Conservation (phyloP, 1,284 basidiomycete species). For the Naganishia albida region DNA sequence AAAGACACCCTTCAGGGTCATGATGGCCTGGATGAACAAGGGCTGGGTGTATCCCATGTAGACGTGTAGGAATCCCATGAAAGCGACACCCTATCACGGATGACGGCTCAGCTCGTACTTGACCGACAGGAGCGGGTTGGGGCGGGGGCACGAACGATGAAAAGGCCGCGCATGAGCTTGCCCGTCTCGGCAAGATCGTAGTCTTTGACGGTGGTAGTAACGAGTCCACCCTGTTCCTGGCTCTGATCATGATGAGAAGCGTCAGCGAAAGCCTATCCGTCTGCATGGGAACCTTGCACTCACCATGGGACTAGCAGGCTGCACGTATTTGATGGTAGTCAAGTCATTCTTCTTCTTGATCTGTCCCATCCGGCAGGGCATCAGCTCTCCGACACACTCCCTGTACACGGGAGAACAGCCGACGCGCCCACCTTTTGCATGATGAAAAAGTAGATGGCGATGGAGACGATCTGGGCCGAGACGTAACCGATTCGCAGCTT, state of each 20-base stretch:
- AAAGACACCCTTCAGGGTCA: constrained; percentile 82
- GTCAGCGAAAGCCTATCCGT: constrained; percentile 12
- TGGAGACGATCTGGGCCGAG: constrained; percentile 57
- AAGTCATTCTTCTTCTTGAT: constrained; percentile 93
- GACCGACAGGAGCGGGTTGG: too few species aligned
- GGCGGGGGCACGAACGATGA: constrained; percentile 59
- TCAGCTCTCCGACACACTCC: constrained; percentile 1
- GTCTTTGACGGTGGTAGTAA: constrained; percentile 89
- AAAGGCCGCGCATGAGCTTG: constrained; percentile 76
- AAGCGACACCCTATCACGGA: constrained; percentile 63
- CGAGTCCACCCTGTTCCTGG: constrained; percentile 63
- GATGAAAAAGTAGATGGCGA: constrained; percentile 49
- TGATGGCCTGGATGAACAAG: constrained; percentile 84
- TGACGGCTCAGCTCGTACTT: neutral
- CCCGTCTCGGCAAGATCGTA: constrained; percentile 87
- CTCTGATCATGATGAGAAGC: constrained; percentile 23
- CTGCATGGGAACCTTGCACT: constrained; percentile 58
- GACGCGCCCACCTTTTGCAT: constrained; percentile 42
- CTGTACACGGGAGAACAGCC: neutral
- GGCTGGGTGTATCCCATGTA: constrained; percentile 87
- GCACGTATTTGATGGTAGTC: constrained; percentile 86
- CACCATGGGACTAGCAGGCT: constrained; percentile 56
- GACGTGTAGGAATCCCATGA: constrained; percentile 85
- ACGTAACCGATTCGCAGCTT: constrained; percentile 86
- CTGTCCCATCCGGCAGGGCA: constrained; percentile 55